phyloP scores from a whole-genome alignment of 345 rosid species.

The Ceriops decandra region DNA sequence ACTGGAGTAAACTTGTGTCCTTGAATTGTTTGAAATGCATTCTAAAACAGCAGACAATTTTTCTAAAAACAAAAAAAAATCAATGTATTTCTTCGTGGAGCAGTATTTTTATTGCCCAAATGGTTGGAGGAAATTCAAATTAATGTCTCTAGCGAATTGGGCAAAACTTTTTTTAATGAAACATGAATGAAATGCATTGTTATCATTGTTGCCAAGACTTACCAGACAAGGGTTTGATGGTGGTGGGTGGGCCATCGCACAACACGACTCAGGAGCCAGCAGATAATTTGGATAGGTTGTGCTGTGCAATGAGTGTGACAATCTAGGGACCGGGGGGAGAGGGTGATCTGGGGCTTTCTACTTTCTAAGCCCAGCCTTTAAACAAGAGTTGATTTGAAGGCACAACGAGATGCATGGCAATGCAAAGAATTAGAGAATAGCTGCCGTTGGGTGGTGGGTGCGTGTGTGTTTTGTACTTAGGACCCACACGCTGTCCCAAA shows the following conservation, averaged over 20 bases:
- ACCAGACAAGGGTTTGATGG: background rate
- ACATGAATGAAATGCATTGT: background rate
- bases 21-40: no score
- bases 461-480: background rate
- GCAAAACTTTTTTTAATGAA: no score
- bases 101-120: no score
- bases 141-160: no score
- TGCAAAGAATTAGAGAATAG: background rate
- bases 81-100: no score
- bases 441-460: background rate
- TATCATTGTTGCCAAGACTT: background rate
- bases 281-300: background rate
- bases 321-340: no score
- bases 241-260: constrained; percentile 7
- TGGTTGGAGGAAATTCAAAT: no score
- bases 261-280: background rate
- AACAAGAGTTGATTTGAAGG: constrained; percentile 27
- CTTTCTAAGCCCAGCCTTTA: background rate
- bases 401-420: background rate
- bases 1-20: no score
- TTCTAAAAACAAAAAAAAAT: no score
- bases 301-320: constrained; percentile 13
- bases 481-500: background rate
- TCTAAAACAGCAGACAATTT: background rate
- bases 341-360: background rate